Percentiles rank a stretch among this genome's conserved stretches.
These are phyloP conservation scores for Fraxinus floribunda DNA, from an alignment of 305 asterid species.

Conservation along the genomic window DNA sequence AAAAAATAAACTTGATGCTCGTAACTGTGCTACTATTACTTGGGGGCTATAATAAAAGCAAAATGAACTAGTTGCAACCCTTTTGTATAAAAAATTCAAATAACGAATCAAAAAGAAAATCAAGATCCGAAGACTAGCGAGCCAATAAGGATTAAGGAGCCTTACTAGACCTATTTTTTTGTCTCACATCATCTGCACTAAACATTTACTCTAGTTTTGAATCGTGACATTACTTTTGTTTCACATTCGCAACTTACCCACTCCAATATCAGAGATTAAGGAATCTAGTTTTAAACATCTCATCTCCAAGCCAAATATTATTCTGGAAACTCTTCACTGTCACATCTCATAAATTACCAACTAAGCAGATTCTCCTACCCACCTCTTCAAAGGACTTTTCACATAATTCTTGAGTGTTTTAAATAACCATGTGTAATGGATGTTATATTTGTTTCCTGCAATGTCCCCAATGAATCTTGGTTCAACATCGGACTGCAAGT, in stretches of 20 bases:
- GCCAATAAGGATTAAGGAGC: neutral
- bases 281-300: neutral
- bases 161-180: neutral
- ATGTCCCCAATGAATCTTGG: neutral
- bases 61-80: neutral
- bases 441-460: neutral
- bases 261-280: neutral
- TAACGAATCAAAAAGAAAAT: neutral
- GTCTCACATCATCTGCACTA: neutral
- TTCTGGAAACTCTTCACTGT: slow-evolving; percentile 8
- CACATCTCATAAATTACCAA: slow-evolving; percentile 2
- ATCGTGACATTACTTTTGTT: neutral
- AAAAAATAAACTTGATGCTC: neutral
- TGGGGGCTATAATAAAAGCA: neutral
- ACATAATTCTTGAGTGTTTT: neutral
- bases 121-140: neutral
- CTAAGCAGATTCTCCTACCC: neutral
- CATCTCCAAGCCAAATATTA: neutral
- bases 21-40: neutral
- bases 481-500: neutral
- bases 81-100: neutral
- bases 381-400: neutral
- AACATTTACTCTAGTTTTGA: neutral
- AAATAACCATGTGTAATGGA: neutral
- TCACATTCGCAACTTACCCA: neutral